phyloP scores from a whole-genome alignment of 805 yeast genomes.

The Sugiyamaella mastotermitis region DNA sequence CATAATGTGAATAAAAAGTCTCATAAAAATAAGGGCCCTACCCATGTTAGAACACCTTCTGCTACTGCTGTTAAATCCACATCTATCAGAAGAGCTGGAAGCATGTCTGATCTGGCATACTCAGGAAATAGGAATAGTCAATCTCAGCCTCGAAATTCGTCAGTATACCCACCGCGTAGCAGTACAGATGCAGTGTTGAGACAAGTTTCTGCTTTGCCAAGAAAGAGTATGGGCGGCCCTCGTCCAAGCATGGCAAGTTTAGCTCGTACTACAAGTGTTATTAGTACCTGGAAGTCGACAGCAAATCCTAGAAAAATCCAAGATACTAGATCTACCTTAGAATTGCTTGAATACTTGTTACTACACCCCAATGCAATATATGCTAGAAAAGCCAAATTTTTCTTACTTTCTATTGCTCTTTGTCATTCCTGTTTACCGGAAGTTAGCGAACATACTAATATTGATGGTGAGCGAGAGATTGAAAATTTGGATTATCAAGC shows the following conservation, averaged over 20 bases:
- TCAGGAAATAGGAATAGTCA: neutral
- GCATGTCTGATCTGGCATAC: conserved; percentile 7
- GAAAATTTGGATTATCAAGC: conserved; percentile 78
- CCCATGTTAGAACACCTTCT: neutral
- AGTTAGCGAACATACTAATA: conserved; percentile 20
- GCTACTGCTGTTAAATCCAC: neutral
- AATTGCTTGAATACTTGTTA: conserved; percentile 66
- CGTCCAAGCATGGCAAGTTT: conserved; percentile 51
- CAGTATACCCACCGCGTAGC: conserved; percentile 10
- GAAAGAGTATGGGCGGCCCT: conserved; percentile 15
- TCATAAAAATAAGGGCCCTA: too few relatives aligned
- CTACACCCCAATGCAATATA: conserved; percentile 62
- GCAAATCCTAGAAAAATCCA: conserved; percentile 43
- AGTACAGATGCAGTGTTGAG: conserved; percentile 19
- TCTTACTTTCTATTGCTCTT: conserved; percentile 72
- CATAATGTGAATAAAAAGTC: too few relatives aligned
- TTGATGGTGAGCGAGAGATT: conserved; percentile 31
- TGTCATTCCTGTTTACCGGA: conserved; percentile 87
- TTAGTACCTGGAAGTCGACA: conserved; percentile 39
- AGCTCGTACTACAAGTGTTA: conserved; percentile 15
- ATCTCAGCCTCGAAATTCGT: conserved; percentile 2
- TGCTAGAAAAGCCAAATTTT: conserved; percentile 69
- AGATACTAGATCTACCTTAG: conserved; percentile 49
- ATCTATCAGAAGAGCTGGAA: conserved; percentile 1
- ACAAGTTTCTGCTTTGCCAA: conserved; percentile 23